Percentiles rank a stretch among this genome's conserved stretches.
phyloP scores from a whole-genome alignment of 208 protist species.

The Strigomonas galati region DNA sequence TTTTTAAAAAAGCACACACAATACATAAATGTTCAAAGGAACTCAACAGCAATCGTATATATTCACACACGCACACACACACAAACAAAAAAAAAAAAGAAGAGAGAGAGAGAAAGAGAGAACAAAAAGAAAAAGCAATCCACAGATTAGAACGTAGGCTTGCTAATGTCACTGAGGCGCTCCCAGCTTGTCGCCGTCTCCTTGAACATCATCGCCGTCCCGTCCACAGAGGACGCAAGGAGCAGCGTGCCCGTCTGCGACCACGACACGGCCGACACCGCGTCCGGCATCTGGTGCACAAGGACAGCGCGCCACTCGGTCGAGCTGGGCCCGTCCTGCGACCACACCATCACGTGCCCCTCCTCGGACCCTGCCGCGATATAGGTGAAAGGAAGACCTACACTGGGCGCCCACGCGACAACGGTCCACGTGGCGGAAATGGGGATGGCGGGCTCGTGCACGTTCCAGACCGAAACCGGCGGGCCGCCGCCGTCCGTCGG shows the following conservation, averaged over 20 bases:
- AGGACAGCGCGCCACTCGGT: constrained; percentile 43
- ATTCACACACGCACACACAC: too few relatives aligned
- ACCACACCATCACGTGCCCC: constrained; percentile 74
- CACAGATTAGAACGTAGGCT: background rate
- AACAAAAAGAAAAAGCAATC: background rate
- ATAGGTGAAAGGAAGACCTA: constrained; percentile 79
- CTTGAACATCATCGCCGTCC: constrained; percentile 71
- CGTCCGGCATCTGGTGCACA: constrained; percentile 23
- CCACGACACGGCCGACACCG: constrained; percentile 81
- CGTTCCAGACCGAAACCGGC: constrained; percentile 11
- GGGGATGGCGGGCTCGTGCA: constrained; percentile 14
- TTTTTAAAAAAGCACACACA: background rate
- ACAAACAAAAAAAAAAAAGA: constrained; percentile 2
- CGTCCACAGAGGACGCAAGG: constrained; percentile 72
- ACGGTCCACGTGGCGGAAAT: constrained; percentile 43
- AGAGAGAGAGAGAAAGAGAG: background rate
- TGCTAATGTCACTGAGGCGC: constrained; percentile 35
- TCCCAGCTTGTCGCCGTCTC: constrained; percentile 66
- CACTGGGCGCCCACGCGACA: constrained; percentile 78
- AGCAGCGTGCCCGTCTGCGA: constrained; percentile 78
- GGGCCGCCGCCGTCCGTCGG: constrained; percentile 1
- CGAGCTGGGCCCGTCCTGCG: constrained; percentile 55
- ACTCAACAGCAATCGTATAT: background rate
- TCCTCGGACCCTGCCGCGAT: constrained; percentile 75
- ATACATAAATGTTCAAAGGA: background rate